A percentile compares a stretch with the other conserved stretches of the same genome.
Conservation (phyloP, 805 yeast genomes). For the Wickerhamomyces bisporus region DNA sequence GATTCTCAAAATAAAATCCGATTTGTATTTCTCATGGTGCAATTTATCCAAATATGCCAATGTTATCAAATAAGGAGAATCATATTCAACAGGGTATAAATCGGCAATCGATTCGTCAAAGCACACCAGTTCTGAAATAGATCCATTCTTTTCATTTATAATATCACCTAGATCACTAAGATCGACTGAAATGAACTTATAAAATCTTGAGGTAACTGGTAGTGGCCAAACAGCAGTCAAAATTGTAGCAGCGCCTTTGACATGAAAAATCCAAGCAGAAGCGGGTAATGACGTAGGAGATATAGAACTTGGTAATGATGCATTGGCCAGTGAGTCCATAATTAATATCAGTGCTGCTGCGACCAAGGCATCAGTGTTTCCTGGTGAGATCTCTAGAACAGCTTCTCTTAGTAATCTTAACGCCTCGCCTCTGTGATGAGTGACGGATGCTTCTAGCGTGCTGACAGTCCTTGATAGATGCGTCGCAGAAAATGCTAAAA, state of each 20-base stretch:
- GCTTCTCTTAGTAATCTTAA: slow-evolving; percentile 76
- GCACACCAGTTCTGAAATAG: slow-evolving; percentile 59
- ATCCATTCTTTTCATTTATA: slow-evolving; percentile 31
- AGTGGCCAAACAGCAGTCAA: slow-evolving; percentile 95
- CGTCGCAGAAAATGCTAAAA: slow-evolving; percentile 88
- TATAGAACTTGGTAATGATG: slow-evolving; percentile 43
- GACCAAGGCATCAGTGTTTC: slow-evolving; percentile 88
- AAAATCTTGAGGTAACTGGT: slow-evolving; percentile 60
- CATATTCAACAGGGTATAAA: slow-evolving; percentile 76
- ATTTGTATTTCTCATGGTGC: slow-evolving; percentile 73
- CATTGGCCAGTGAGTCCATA: slow-evolving; percentile 93
- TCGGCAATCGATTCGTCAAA: slow-evolving; percentile 84
- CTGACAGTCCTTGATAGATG: slow-evolving; percentile 75
- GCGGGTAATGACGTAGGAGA: slow-evolving; percentile 65
- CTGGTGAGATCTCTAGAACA: slow-evolving; percentile 74
- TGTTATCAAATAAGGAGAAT: slow-evolving; percentile 84
- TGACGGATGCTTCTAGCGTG: slow-evolving; percentile 75
- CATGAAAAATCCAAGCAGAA: slow-evolving; percentile 95
- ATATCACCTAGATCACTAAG: slow-evolving; percentile 81
- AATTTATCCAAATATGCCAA: slow-evolving; percentile 80
- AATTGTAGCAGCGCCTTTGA: slow-evolving; percentile 94
- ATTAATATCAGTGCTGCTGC: slow-evolving; percentile 86
- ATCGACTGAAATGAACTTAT: slow-evolving; percentile 76
- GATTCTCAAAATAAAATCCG: slow-evolving; percentile 80
- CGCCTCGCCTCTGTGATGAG: slow-evolving; percentile 85